Evolutionary conservation across 768 basidiomycete species (phyloP).

Genomic region (Ramaria sp.): DNA sequence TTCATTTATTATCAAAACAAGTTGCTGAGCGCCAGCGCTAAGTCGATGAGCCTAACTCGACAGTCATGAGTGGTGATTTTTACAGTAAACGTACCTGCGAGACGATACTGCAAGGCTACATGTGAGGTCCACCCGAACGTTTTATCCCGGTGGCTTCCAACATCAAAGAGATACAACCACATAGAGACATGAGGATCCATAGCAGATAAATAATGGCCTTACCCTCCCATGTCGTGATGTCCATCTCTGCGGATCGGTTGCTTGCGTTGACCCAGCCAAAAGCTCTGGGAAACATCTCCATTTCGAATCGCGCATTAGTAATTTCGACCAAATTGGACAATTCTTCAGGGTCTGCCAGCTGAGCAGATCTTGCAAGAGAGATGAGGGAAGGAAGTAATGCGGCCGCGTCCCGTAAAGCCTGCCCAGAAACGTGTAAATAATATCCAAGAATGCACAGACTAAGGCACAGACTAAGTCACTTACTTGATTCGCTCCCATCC

Average conservation of each 20-base stretch:
- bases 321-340: not conserved
- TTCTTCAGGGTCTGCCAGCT: conserved; percentile 4
- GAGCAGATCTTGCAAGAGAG: conserved; percentile 1
- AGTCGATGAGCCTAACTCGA: no score
- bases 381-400: conserved; percentile 1
- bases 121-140: not conserved
- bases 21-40: no score
- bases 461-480: not conserved
- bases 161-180: not conserved
- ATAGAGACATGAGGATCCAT: not conserved
- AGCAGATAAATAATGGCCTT: conserved; percentile 3
- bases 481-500: conserved; percentile 9
- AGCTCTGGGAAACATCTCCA: conserved; percentile 6
- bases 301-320: not conserved
- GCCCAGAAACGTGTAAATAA: not conserved
- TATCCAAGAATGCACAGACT: not conserved
- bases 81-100: no score
- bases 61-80: no score
- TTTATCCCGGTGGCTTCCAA: not conserved
- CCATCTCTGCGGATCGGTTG: conserved; percentile 8
- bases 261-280: conserved; percentile 8
- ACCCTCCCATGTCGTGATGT: conserved; percentile 5
- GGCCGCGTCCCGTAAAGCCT: conserved; percentile 6
- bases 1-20: no score
- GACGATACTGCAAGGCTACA: not conserved